A percentile compares a stretch with the other conserved stretches of the same genome.
Conservation (phyloP, 768 basidiomycete genomes). For the Tricholoma flavovirens region DNA sequence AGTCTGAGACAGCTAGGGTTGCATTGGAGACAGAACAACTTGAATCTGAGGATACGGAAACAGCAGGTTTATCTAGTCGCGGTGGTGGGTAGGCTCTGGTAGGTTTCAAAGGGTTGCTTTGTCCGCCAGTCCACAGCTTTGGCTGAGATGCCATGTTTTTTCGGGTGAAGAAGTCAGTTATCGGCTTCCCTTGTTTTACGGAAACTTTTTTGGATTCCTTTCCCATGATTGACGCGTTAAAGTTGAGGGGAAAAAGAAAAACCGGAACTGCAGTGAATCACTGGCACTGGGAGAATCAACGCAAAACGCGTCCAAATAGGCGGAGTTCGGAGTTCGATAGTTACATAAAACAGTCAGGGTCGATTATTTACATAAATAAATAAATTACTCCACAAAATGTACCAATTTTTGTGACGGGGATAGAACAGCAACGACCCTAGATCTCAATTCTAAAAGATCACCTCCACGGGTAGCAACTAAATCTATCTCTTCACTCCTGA, state of each 20-base stretch:
- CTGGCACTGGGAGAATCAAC: no score
- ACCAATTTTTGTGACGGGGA: slow-evolving; percentile 31
- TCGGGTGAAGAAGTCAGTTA: slow-evolving; percentile 45
- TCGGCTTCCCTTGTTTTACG: slow-evolving; percentile 21
- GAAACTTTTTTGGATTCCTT: slow-evolving; percentile 24
- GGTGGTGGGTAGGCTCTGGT: slow-evolving; percentile 2
- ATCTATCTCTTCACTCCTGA: slow-evolving; percentile 36
- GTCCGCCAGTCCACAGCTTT: slow-evolving; percentile 4
- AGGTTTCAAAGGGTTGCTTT: slow-evolving; percentile 7
- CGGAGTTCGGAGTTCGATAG: not conserved
- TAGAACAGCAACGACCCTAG: slow-evolving; percentile 49
- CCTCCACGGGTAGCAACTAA: slow-evolving; percentile 53
- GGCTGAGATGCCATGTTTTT: slow-evolving; percentile 17
- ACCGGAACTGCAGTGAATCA: not conserved
- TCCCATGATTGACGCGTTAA: slow-evolving; percentile 16
- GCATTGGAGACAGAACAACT: slow-evolving; percentile 1
- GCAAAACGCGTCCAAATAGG: not conserved
- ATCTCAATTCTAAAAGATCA: slow-evolving; percentile 40
- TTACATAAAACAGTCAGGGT: not conserved
- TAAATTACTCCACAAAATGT: slow-evolving; percentile 5
- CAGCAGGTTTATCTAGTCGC: slow-evolving; percentile 3
- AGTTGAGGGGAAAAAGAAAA: not conserved
- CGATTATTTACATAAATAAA: not conserved
- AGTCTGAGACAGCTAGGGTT: slow-evolving; percentile 13
- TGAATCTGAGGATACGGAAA: slow-evolving; percentile 6